Conservation (phyloP, 2,329 filamentous ascomycete genomes). For the Arthrobotrys megalospora region DNA sequence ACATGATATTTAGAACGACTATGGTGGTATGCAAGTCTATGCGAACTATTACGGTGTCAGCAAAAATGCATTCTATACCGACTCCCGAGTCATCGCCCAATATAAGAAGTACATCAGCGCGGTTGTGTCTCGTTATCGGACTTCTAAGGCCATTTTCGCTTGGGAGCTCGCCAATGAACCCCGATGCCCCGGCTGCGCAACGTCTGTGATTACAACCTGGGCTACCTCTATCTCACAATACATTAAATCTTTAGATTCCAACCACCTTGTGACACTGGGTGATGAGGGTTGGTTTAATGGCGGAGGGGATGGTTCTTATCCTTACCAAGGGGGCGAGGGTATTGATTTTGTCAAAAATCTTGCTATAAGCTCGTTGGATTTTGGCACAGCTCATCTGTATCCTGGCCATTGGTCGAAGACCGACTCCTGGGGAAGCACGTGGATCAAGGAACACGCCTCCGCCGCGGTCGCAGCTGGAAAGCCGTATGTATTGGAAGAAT, state of each 20-base stretch:
- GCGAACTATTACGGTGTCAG: slow-evolving; percentile 71
- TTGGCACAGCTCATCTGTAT: slow-evolving; percentile 72
- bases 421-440: slow-evolving; percentile 35
- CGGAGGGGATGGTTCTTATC: slow-evolving; percentile 72
- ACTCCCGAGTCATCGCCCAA: slow-evolving; percentile 71
- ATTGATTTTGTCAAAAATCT: slow-evolving; percentile 72
- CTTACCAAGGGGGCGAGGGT: slow-evolving; percentile 71
- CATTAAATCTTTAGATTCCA: slow-evolving; percentile 75
- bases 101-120: slow-evolving; percentile 76
- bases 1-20: slow-evolving; percentile 26
- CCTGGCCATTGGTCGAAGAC: slow-evolving; percentile 68
- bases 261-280: slow-evolving; percentile 76
- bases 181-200: slow-evolving; percentile 75
- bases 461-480: slow-evolving; percentile 65
- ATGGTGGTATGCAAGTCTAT: slow-evolving; percentile 49
- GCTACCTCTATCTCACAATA: slow-evolving; percentile 74
- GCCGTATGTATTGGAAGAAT: slow-evolving; percentile 68
- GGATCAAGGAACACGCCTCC: slow-evolving; percentile 66
- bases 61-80: slow-evolving; percentile 74
- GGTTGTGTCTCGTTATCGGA: slow-evolving; percentile 74
- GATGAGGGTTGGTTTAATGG: slow-evolving; percentile 72
- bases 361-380: slow-evolving; percentile 72
- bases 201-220: slow-evolving; percentile 75
- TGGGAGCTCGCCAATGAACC: slow-evolving; percentile 80
- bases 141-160: slow-evolving; percentile 75